Percentiles rank a stretch among this genome's conserved stretches.
phyloP scores from a whole-genome alignment of 805 yeast genomes.

The Lachancea thermotolerans region DNA sequence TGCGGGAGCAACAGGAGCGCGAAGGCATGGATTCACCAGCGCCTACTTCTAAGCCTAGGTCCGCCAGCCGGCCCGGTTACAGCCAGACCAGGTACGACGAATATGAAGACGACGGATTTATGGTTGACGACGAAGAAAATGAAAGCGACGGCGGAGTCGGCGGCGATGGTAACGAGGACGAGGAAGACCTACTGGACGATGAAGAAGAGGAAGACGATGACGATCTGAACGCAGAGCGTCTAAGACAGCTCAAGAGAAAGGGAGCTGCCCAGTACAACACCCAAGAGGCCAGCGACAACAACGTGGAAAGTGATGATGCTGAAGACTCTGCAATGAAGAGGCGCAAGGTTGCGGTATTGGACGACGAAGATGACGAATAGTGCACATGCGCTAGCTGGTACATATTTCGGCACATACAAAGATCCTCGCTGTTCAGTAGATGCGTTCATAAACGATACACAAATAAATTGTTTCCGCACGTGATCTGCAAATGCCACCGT shows the following conservation, averaged over 20 bases:
- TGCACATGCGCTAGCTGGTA: no score
- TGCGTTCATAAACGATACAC: no score
- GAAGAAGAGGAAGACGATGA: constrained; percentile 43
- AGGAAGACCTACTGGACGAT: constrained; percentile 38
- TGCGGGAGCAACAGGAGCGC: constrained; percentile 46
- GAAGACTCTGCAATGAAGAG: constrained; percentile 12
- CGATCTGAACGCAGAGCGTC: constrained; percentile 51
- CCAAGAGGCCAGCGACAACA: constrained; percentile 25
- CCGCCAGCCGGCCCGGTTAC: constrained; percentile 6
- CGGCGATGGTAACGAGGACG: constrained; percentile 25
- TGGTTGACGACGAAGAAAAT: constrained; percentile 33
- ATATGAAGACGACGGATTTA: constrained; percentile 31
- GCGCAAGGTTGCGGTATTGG: constrained; percentile 35
- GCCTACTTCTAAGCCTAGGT: constrained; percentile 3
- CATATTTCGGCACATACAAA: no score
- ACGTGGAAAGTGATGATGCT: constrained; percentile 33
- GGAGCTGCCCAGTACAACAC: constrained; percentile 45
- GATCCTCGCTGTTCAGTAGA: no score
- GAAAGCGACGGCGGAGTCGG: constrained; percentile 23
- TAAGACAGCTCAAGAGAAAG: constrained; percentile 46
- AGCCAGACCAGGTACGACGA: constrained; percentile 21
- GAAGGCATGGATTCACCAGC: constrained; percentile 50
- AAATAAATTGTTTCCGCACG: no score
- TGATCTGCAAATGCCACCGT: no score
- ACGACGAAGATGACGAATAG: constrained; percentile 47